phyloP scores from a whole-genome alignment of 305 asterid species.

The Fraxinus sp. region DNA sequence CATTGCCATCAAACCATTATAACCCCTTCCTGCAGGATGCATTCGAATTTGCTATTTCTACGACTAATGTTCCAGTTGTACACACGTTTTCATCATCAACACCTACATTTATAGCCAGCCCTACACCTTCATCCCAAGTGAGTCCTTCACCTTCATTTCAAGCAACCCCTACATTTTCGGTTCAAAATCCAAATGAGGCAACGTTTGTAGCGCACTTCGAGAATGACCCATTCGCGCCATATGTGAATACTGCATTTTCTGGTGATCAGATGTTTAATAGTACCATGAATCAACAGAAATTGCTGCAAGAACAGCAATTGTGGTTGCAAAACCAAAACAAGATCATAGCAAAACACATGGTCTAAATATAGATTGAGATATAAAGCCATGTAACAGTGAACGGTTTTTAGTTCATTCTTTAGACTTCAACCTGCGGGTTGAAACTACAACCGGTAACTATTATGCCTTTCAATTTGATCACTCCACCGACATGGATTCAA shows the following conservation, averaged over 20 bases:
- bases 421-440: neutral
- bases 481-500: neutral
- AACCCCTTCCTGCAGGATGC: constrained; percentile 66
- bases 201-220: constrained; percentile 19
- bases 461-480: neutral
- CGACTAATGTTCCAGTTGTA: neutral
- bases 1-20: constrained; percentile 33
- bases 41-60: constrained; percentile 15
- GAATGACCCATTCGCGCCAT: constrained; percentile 57
- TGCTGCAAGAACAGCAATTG: constrained; percentile 53
- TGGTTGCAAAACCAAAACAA: constrained; percentile 86
- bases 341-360: constrained; percentile 62
- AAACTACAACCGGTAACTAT: neutral
- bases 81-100: neutral
- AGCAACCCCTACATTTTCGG: constrained; percentile 49
- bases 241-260: constrained; percentile 4
- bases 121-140: neutral
- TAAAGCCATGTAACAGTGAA: neutral
- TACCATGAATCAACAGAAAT: constrained; percentile 39
- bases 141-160: neutral
- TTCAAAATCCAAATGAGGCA: constrained; percentile 26
- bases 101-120: neutral
- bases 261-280: constrained; percentile 30
- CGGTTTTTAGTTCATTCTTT: neutral
- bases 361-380: constrained; percentile 14